A percentile compares a stretch with the other conserved stretches of the same genome.
These are phyloP conservation scores for Rhizopus arrhizus DNA, from an alignment of 371 early-diverging fungal species.

Conservation along the genomic window DNA sequence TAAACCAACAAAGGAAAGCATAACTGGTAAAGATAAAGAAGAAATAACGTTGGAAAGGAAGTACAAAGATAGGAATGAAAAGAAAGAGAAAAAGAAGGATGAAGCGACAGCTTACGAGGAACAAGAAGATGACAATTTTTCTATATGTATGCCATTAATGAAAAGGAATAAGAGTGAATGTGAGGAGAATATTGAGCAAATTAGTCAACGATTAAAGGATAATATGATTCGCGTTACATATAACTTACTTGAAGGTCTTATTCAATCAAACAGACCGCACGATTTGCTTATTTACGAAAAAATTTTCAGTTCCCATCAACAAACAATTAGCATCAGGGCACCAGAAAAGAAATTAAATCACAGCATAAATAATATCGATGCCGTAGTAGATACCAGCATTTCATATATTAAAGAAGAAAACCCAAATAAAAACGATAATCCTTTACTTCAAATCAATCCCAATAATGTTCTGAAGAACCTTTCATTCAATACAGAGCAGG, in stretches of 20 bases:
- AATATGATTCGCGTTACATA: constrained; percentile 17
- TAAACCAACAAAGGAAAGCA: too few species aligned
- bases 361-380: background rate
- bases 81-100: too few species aligned
- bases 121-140: background rate
- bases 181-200: background rate
- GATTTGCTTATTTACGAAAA: constrained; percentile 15
- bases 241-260: background rate
- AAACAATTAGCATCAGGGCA: background rate
- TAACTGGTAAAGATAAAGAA: too few species aligned
- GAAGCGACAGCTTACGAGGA: background rate
- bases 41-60: too few species aligned
- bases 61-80: too few species aligned
- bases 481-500: background rate
- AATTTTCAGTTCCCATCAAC: background rate
- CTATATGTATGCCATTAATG: background rate
- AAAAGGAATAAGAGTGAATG: background rate
- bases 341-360: background rate
- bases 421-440: background rate
- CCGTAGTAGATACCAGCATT: too few species aligned
- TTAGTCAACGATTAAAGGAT: constrained; percentile 11
- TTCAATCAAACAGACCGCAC: constrained; percentile 7
- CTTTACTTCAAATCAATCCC: background rate
- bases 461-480: background rate
- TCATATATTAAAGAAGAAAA: too few species aligned